Conservation (phyloP, 306 rosid species). For the Quercus alba region DNA sequence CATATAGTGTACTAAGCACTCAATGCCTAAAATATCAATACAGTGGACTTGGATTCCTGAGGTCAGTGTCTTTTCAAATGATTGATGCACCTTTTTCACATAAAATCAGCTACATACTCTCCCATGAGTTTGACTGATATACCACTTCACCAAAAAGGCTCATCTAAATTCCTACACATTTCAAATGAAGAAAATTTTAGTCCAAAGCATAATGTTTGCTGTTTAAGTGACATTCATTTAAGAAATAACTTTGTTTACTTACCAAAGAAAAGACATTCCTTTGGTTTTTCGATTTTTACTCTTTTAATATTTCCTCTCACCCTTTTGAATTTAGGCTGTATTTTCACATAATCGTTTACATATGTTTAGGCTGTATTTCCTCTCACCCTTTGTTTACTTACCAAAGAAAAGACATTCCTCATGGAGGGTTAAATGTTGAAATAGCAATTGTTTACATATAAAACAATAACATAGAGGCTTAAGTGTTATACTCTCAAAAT, state of each 20-base stretch:
- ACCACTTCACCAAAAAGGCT: not conserved
- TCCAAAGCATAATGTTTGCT: not conserved
- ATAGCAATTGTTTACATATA: too few relatives aligned
- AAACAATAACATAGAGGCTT: too few relatives aligned
- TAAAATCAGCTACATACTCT: not conserved
- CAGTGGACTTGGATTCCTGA: not conserved
- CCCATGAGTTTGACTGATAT: slow-evolving; percentile 1
- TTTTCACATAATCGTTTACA: too few relatives aligned
- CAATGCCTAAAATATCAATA: not conserved
- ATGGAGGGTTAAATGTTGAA: too few relatives aligned
- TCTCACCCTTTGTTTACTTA: too few relatives aligned
- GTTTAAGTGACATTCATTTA: not conserved
- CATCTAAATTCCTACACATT: not conserved
- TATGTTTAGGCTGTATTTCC: too few relatives aligned
- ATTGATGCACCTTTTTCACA: slow-evolving; percentile 8
- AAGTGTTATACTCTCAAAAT: too few relatives aligned
- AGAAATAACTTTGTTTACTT: not conserved
- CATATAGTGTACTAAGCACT: not conserved
- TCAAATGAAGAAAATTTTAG: not conserved
- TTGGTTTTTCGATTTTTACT: not conserved
- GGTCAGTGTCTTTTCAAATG: slow-evolving; percentile 39
- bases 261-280: not conserved
- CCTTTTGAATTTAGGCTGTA: not conserved
- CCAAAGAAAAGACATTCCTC: too few relatives aligned
- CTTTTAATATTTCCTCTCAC: not conserved